Conservation (phyloP, 1,284 basidiomycete species). For the Pascua sp. region DNA sequence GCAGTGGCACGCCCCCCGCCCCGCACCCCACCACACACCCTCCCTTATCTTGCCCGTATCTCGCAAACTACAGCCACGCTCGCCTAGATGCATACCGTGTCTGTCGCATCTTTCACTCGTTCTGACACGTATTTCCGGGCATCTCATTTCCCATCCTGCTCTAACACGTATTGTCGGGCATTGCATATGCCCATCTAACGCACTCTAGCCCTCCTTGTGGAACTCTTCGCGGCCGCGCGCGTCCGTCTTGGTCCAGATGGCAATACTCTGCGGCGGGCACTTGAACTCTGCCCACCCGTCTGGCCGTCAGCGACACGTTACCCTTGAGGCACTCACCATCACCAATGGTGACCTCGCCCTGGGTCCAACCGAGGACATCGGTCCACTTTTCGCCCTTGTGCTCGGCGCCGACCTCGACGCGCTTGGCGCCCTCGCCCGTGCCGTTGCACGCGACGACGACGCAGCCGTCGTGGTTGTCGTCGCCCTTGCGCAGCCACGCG, state of each 20-base stretch:
- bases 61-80: too few relatives aligned
- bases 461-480: conserved; percentile 54
- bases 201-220: conserved; percentile 25
- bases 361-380: conserved; percentile 57
- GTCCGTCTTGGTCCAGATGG: conserved; percentile 55
- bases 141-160: too few relatives aligned
- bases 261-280: conserved; percentile 52
- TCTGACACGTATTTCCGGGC: too few relatives aligned
- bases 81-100: too few relatives aligned
- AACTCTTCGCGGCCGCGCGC: conserved; percentile 53
- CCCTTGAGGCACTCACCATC: conserved; percentile 57
- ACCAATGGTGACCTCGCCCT: conserved; percentile 55
- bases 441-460: conserved; percentile 52
- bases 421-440: conserved; percentile 49
- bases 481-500: conserved; percentile 56
- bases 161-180: too few relatives aligned
- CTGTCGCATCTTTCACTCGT: too few relatives aligned
- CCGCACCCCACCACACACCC: too few relatives aligned
- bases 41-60: too few relatives aligned
- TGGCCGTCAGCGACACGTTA: conserved; percentile 50
- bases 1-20: too few relatives aligned
- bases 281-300: conserved; percentile 58
- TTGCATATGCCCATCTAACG: too few relatives aligned
- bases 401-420: conserved; percentile 54
- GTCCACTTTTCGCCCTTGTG: conserved; percentile 58